A percentile compares a stretch with the other conserved stretches of the same genome.
These are phyloP conservation scores for Cercospora sojina DNA, from an alignment of 2,329 filamentous ascomycete genomes.

Conservation along the genomic window DNA sequence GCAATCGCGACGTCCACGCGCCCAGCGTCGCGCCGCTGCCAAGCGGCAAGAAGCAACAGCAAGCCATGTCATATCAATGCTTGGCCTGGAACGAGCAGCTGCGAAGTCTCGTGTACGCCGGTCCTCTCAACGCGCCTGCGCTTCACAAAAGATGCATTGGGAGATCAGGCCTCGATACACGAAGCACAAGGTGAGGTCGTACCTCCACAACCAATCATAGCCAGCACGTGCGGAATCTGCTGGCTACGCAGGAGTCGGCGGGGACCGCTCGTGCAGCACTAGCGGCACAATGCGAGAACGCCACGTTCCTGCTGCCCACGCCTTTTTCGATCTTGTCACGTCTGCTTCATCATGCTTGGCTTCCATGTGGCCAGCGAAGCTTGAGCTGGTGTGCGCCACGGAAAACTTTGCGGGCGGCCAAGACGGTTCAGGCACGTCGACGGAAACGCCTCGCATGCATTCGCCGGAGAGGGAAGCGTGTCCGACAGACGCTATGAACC, in stretches of 20 bases:
- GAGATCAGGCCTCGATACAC: neutral
- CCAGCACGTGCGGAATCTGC: neutral
- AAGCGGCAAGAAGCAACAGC: neutral
- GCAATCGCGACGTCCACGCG: neutral
- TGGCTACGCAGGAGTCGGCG: neutral
- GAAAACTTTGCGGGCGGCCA: neutral
- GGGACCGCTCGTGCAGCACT: neutral
- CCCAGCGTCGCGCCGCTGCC: neutral
- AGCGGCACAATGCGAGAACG: neutral
- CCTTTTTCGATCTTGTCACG: neutral
- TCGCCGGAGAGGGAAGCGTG: neutral
- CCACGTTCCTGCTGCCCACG: neutral
- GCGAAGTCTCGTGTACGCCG: neutral
- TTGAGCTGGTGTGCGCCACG: neutral
- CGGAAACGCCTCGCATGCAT: neutral
- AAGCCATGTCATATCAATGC: neutral
- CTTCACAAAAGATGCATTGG: neutral
- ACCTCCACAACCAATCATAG: neutral
- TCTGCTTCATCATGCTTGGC: neutral
- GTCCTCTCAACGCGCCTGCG: neutral
- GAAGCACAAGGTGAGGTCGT: neutral
- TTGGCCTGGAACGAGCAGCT: neutral
- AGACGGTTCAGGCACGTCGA: neutral
- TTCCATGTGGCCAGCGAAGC: neutral
- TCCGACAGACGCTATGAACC: neutral